Base-by-base conservation (phyloP, 352 stramenopile genomes). In the Globisporangium recalcitrans region DNA sequence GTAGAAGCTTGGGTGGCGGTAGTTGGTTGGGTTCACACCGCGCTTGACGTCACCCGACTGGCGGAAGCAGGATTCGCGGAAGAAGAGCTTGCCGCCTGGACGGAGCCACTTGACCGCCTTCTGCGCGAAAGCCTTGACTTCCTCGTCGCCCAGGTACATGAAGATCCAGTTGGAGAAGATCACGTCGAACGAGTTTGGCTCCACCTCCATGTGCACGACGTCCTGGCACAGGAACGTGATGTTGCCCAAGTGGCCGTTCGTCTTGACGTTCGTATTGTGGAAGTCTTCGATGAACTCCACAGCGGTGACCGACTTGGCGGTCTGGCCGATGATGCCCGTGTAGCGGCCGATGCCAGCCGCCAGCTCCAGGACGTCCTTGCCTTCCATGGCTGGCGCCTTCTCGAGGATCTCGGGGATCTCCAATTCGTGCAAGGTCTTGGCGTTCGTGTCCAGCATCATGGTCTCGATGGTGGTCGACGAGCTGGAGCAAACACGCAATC, bases 361-460 rank as follows among this genome's bases (percentile, higher is more conserved):
- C 13, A 90, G 64, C 53, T 90, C 81, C 24, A 90, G 65, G 51
- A 90, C 81, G 62, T 88, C 79, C 63, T 88, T 85, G 53, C 70
- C 67, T 0, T 69, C 55, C 71, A 88, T 82, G 52, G 51, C 60
- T 3, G 84, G 84, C 10, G 84, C 79, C 38, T 84, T 88, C 59
- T 75, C 74, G 58, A 93, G 67, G 63, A 93, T 90, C 69, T 93
- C 82, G 3, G 82, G 84, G 54, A 83, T 78, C 68, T 91, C 84
- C 13, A 91, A 67, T 56, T 91, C 81, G 42, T 90, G 78, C 6
- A 93, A 75, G 55, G 69, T 75, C 64, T 84, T 74, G 64, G 84
- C 84, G 65, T 93, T 91, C 49, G 84, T 73, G 75, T 93, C 84
- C 34, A 93, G 77, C 84, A 93, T 93, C 84, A 93, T 93, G 36